Evolutionary conservation across 495 filamentous ascomycete species (phyloP).

Genomic region (Tetracladium marchalianum): DNA sequence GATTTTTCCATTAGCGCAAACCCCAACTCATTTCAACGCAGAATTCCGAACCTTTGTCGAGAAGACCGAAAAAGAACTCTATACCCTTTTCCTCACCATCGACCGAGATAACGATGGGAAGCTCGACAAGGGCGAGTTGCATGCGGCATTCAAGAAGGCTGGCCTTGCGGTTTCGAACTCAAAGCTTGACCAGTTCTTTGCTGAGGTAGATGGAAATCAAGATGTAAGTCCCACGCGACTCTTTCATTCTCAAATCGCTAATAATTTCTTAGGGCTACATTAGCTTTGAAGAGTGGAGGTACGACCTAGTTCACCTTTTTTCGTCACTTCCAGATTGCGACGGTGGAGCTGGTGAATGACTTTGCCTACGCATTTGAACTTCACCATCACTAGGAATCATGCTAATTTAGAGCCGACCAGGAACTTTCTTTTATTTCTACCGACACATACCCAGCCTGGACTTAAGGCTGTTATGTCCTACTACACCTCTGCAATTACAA

Average conservation of each 20-base stretch:
- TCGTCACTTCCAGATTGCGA: background rate
- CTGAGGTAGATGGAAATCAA: conserved; percentile 78
- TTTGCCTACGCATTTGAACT: background rate
- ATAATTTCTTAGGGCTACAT: conserved; percentile 43
- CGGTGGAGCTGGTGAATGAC: background rate
- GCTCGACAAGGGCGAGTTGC: conserved; percentile 76
- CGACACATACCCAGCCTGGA: conserved; percentile 49
- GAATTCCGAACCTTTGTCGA: conserved; percentile 88
- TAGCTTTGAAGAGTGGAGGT: conserved; percentile 95
- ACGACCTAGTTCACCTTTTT: conserved; percentile 22
- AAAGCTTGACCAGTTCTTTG: conserved; percentile 77
- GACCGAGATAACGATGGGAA: conserved; percentile 82
- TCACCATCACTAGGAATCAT: background rate
- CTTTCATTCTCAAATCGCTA: background rate
- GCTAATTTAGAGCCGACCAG: conserved; percentile 29
- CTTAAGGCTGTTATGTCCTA: conserved; percentile 84
- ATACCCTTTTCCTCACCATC: conserved; percentile 73
- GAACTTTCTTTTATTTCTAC: conserved; percentile 92
- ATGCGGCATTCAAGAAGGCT: conserved; percentile 62
- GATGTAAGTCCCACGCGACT: conserved; percentile 41
- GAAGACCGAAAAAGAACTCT: conserved; percentile 72
- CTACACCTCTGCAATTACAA: conserved; percentile 79
- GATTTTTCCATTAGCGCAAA: background rate
- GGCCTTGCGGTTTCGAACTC: conserved; percentile 70
- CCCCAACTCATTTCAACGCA: conserved; percentile 21